Conservation (phyloP, 306 rosid genomes). For the Dryas octopetala region DNA sequence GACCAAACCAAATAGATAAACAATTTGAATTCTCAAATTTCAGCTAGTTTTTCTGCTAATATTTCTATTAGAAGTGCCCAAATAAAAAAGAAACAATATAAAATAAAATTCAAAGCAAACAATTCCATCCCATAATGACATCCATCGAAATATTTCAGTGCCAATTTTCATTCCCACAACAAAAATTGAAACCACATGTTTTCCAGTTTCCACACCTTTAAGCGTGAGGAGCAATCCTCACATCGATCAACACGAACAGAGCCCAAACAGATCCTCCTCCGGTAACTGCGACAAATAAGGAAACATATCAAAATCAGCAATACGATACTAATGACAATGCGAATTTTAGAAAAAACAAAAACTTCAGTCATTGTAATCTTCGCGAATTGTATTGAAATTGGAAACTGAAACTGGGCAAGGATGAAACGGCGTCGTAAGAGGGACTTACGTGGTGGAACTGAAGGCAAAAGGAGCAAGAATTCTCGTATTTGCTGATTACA, state of each 20-base stretch:
- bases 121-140: background rate
- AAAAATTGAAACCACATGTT: background rate
- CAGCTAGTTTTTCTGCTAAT: background rate
- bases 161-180: background rate
- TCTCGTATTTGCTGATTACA: background rate
- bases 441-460: slow-evolving; percentile 17
- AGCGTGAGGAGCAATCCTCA: slow-evolving; percentile 8
- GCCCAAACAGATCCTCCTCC: slow-evolving; percentile 6
- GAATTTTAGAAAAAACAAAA: background rate
- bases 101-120: slow-evolving; percentile 15
- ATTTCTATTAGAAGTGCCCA: background rate
- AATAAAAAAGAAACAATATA: slow-evolving; percentile 10
- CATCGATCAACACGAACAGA: slow-evolving; percentile 16
- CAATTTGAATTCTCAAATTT: background rate
- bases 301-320: background rate
- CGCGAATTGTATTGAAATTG: background rate
- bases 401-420: background rate
- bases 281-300: background rate
- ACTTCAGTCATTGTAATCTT: background rate
- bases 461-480: background rate
- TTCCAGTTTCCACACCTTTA: background rate
- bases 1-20: background rate
- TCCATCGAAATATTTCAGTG: too few species aligned
- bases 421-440: background rate
- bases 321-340: background rate